Percentiles rank a stretch among this genome's conserved stretches.
Conservation (phyloP, 163 green algal species). For the Coccomyxa subellipsoidea region DNA sequence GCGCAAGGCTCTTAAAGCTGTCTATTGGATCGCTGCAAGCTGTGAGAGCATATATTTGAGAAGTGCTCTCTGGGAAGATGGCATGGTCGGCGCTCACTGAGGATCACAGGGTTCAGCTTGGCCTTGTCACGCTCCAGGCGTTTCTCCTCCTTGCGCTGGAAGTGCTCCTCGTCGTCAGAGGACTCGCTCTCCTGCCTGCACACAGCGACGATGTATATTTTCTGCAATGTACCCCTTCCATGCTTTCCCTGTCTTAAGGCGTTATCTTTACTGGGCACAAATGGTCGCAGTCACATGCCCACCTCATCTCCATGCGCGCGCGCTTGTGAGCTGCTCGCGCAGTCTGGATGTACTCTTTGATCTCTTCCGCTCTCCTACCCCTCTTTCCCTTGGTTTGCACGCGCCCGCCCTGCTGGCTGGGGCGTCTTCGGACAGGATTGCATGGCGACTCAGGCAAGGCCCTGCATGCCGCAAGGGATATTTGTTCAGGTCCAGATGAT, state of each 20-base stretch:
- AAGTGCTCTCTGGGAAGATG: background rate
- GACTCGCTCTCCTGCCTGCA: conserved; percentile 35
- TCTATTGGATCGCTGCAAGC: background rate
- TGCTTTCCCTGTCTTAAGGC: too few species aligned
- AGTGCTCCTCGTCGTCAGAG: conserved; percentile 67
- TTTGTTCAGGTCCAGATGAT: background rate
- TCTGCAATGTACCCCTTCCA: background rate
- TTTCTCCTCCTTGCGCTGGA: conserved; percentile 54
- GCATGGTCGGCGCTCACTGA: conserved; percentile 6
- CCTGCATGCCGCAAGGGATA: background rate
- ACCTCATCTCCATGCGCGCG: background rate
- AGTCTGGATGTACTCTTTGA: background rate
- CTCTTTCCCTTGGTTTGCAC: background rate
- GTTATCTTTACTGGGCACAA: background rate
- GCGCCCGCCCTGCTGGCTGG: background rate
- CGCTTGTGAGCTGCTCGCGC: background rate
- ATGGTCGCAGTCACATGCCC: background rate
- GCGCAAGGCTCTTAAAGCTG: background rate
- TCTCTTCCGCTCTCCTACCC: background rate
- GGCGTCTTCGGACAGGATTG: background rate
- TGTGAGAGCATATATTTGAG: background rate
- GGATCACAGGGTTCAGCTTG: conserved; percentile 33
- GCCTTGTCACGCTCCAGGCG: conserved; percentile 46
- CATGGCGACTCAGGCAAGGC: background rate
- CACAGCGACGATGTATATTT: background rate